These are phyloP conservation scores for Phytophthora rubi DNA, from an alignment of 352 stramenopile species.

Conservation along the genomic window DNA sequence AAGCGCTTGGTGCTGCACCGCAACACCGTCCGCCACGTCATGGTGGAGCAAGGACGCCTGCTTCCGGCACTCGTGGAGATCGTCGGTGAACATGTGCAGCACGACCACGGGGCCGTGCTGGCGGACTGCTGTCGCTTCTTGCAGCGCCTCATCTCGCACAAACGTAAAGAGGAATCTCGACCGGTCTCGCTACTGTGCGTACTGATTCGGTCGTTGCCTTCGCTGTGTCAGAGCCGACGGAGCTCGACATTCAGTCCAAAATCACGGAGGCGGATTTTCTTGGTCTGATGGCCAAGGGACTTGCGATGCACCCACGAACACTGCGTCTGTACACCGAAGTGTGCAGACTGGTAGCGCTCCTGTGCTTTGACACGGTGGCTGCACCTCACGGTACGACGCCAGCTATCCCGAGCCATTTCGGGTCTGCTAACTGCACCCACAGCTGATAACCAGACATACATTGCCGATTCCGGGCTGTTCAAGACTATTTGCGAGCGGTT, in stretches of 20 bases:
- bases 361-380: constrained; percentile 62
- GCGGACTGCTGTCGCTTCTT: constrained; percentile 55
- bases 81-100: constrained; percentile 36
- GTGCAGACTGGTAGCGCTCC: constrained; percentile 43
- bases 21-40: constrained; percentile 28
- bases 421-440: not conserved
- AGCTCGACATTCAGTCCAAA: constrained; percentile 65
- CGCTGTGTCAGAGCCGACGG: constrained; percentile 39
- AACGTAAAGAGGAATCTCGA: constrained; percentile 35
- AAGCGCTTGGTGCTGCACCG: constrained; percentile 50
- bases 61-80: constrained; percentile 38
- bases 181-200: not conserved
- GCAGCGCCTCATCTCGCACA: constrained; percentile 51
- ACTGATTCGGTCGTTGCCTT: constrained; percentile 6
- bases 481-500: constrained; percentile 37
- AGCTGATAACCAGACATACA: constrained; percentile 68
- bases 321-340: constrained; percentile 42
- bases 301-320: constrained; percentile 34
- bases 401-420: not conserved
- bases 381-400: constrained; percentile 47
- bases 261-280: constrained; percentile 54
- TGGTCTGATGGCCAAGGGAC: constrained; percentile 35
- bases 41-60: constrained; percentile 45
- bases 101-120: constrained; percentile 43
- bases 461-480: constrained; percentile 42